Base-by-base conservation (phyloP, 805 yeast genomes). In the Myxozyma neotropica region DNA sequence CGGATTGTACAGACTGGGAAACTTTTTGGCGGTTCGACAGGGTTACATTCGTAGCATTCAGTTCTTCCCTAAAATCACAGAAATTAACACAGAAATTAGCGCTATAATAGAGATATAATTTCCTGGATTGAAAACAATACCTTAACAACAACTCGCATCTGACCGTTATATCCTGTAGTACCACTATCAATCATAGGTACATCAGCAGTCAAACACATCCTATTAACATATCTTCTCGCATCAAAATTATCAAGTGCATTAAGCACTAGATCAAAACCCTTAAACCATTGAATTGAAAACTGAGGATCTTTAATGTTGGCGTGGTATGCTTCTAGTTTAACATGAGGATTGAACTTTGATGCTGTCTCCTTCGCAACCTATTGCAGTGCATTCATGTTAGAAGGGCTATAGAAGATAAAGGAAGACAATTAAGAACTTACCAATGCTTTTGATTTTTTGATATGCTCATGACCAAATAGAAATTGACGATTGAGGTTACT, bases 1-100 rank as follows among this genome's bases (percentile, higher is more conserved):
- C 99, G 80, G 59, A 94, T 94, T 0, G 99, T 94, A 72, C 99
- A 94, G 1, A 94, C 97, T 0, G 99, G 97, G 72, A 84, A 94
- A 0, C 94, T 81, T 69, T 88, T 91, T 4, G 97, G 96, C 0
- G 95, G 85, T 38, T 85, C 94, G 69, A 93, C 90, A 4, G 87
- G 83, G 26, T 85, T 83, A 73, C 99, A 94, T 63, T 91, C 97
- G 73, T 91, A 95, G 74, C 99, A 94, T 75, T 94, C 99, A 1
- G 95, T 84, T 49, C 75, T 67, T 53, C 86, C 84, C 1, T 96
- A 95, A 3, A 8, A 29, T 5, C 5, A 12, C 23, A 3, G 23
- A 4, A 24, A n/a, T 23, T n/a, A 39, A 10, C 43, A 38, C n/a
- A n/a, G n/a, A n/a, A n/a, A n/a, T n/a, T n/a, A n/a, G n/a, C n/a